A percentile compares a stretch with the other conserved stretches of the same genome.
phyloP scores from a whole-genome alignment of 1,139 yeast species.

The Zygoascus sp. region DNA sequence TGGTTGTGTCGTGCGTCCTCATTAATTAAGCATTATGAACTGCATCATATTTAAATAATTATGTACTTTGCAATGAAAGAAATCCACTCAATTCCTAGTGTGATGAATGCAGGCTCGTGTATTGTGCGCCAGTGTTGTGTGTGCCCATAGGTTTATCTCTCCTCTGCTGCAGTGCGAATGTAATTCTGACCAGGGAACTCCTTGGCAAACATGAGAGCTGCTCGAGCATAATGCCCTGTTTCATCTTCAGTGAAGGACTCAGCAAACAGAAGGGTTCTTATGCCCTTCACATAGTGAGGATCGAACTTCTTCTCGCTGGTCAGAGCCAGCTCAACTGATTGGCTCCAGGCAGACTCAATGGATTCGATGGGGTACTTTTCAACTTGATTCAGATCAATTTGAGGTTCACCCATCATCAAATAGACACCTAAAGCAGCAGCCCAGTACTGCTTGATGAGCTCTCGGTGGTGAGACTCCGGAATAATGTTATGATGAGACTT shows the following conservation, averaged over 20 bases:
- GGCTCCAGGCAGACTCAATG: conserved; percentile 21
- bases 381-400: conserved; percentile 20
- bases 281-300: conserved; percentile 28
- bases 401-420: conserved; percentile 26
- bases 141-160: not conserved
- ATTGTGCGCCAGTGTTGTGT: not conserved
- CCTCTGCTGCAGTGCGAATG: not conserved
- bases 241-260: conserved; percentile 20
- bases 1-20: not conserved
- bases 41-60: not conserved
- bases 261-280: conserved; percentile 27
- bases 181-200: conserved; percentile 3
- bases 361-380: conserved; percentile 14
- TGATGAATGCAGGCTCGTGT: too few relatives aligned
- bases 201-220: conserved; percentile 23
- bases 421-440: conserved; percentile 21
- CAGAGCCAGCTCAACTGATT: conserved; percentile 21
- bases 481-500: conserved; percentile 19
- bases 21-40: not conserved
- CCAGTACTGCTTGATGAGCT: conserved; percentile 24
- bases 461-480: conserved; percentile 17
- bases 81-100: too few relatives aligned
- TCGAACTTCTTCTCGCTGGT: conserved; percentile 22
- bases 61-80: not conserved
- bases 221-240: conserved; percentile 24